Percentiles rank a stretch among this genome's conserved stretches.
Evolutionary conservation across 257 asterid genomes (phyloP).

Genomic region (Ajuga chamaepitys): DNA sequence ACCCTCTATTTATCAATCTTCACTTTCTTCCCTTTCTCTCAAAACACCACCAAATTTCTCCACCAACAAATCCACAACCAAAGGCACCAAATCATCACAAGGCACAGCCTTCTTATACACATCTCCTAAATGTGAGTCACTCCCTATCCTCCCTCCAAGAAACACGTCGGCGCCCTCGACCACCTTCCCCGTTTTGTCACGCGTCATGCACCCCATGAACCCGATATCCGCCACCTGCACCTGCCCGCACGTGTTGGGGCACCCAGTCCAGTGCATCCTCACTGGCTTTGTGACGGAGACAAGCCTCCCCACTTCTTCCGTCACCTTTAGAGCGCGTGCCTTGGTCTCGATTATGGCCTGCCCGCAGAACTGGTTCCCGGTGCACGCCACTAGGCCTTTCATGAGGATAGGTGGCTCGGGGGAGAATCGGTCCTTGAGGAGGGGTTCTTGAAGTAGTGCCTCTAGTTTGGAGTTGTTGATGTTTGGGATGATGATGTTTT

Average conservation of each 20-base stretch:
- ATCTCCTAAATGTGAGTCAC: constrained; percentile 91
- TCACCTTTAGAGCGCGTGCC: constrained; percentile 63
- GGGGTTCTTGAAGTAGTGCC: constrained; percentile 57
- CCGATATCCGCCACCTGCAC: constrained; percentile 97
- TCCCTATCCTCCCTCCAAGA: constrained; percentile 85
- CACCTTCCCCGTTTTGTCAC: constrained; percentile 47
- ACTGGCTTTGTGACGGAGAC: constrained; percentile 65
- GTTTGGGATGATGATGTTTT: constrained; percentile 82
- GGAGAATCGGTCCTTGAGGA: constrained; percentile 35
- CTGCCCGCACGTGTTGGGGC: constrained; percentile 87
- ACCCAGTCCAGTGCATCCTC: constrained; percentile 98
- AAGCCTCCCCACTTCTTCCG: constrained; percentile 65
- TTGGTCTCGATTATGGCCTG: constrained; percentile 96
- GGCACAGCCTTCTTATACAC: constrained; percentile 78
- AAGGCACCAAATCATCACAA: constrained; percentile 77
- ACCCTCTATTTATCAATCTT: constrained; percentile 28
- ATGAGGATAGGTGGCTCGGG: constrained; percentile 81
- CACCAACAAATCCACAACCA: constrained; percentile 70
- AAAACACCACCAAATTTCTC: constrained; percentile 73
- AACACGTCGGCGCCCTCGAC: constrained; percentile 91
- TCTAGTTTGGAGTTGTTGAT: constrained; percentile 50
- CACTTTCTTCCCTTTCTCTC: constrained; percentile 64
- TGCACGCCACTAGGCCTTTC: constrained; percentile 90
- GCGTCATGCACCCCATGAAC: constrained; percentile 95
- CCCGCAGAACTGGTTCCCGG: constrained; percentile 95